phyloP scores from a whole-genome alignment of 768 basidiomycete species.

The Rhizopogon vesiculosus region DNA sequence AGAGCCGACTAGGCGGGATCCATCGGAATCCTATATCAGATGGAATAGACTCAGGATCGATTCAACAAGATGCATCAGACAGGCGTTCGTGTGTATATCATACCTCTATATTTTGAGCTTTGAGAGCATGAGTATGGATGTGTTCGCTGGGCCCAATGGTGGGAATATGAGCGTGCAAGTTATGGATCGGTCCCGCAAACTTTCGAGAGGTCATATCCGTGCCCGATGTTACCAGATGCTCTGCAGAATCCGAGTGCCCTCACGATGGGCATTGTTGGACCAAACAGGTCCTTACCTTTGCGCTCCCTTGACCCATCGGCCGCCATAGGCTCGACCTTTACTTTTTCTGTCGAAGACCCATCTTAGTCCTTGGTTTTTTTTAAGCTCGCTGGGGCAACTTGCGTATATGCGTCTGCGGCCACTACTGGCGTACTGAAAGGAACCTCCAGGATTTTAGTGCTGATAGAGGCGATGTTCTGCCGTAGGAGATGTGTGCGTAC shows the following conservation, averaged over 20 bases:
- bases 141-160: too few species aligned
- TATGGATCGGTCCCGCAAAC: too few species aligned
- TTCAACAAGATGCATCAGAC: background rate
- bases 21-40: background rate
- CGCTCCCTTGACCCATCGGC: slow-evolving; percentile 19
- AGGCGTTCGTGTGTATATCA: too few species aligned
- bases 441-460: slow-evolving; percentile 44
- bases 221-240: too few species aligned
- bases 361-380: slow-evolving; percentile 32
- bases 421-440: slow-evolving; percentile 21
- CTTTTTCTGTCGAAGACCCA: slow-evolving; percentile 41
- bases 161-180: too few species aligned
- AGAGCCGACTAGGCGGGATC: slow-evolving; percentile 1
- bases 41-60: background rate
- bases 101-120: too few species aligned
- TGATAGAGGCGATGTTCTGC: slow-evolving; percentile 46
- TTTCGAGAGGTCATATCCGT: too few species aligned
- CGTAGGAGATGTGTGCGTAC: slow-evolving; percentile 37
- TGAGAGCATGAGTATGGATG: too few species aligned
- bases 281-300: slow-evolving; percentile 42
- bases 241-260: slow-evolving; percentile 31
- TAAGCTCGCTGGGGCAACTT: slow-evolving; percentile 57
- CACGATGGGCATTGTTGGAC: slow-evolving; percentile 57
- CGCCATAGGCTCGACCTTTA: slow-evolving; percentile 50
- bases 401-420: slow-evolving; percentile 42